Conservation (phyloP, 305 asterid species). For the Caryopteris hybrid region DNA sequence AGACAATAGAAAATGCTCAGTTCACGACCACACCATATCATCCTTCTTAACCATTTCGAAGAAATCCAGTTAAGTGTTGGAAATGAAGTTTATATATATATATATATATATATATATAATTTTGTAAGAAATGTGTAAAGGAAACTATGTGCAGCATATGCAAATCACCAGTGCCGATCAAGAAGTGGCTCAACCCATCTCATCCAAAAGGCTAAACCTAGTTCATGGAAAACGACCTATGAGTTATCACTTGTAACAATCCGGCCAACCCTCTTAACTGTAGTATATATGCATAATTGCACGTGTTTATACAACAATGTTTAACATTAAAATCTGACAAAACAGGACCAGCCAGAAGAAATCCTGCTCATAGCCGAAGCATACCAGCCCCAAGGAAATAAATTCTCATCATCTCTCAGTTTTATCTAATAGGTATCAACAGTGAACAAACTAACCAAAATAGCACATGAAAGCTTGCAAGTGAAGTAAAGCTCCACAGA, state of each 20-base stretch:
- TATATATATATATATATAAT: too few species aligned
- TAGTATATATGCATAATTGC: background rate
- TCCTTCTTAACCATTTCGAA: background rate
- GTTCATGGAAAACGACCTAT: background rate
- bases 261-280: background rate
- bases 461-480: background rate
- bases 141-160: background rate
- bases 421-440: background rate
- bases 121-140: too few species aligned
- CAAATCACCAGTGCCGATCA: background rate
- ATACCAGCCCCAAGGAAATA: background rate
- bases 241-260: background rate
- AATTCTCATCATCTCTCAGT: background rate
- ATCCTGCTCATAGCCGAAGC: background rate
- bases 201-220: background rate
- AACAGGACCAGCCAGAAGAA: background rate
- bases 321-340: background rate
- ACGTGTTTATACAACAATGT: background rate
- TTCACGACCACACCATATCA: background rate
- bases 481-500: background rate
- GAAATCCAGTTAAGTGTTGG: background rate
- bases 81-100: too few species aligned
- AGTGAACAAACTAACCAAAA: background rate
- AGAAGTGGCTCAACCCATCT: background rate
- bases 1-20: background rate